Percentiles rank a stretch among this genome's conserved stretches.
phyloP scores from a whole-genome alignment of 495 filamentous ascomycete genomes.

The Penicillium lagena region DNA sequence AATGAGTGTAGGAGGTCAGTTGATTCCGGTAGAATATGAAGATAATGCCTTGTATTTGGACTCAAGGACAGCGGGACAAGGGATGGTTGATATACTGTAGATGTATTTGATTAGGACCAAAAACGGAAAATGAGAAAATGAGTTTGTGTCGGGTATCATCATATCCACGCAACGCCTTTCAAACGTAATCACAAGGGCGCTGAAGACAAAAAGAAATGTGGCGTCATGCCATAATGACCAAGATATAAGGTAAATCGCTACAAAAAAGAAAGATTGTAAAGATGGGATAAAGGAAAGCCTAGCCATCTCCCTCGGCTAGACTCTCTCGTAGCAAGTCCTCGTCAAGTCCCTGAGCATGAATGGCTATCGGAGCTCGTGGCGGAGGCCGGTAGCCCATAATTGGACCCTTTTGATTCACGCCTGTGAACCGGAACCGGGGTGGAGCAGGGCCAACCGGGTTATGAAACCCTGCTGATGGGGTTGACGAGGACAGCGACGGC shows the following conservation, averaged over 20 bases:
- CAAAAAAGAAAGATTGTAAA: slow-evolving; percentile 1
- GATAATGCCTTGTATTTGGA: too few species aligned
- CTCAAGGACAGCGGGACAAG: too few species aligned
- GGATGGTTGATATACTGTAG: too few species aligned
- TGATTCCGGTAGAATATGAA: too few species aligned
- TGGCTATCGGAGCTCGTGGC: slow-evolving; percentile 19
- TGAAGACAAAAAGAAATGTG: too few species aligned
- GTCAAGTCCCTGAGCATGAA: slow-evolving; percentile 32
- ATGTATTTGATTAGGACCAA: too few species aligned
- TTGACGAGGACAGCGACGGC: not conserved
- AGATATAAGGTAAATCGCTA: slow-evolving; percentile 4
- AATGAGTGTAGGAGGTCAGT: too few species aligned
- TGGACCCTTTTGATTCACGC: slow-evolving; percentile 43
- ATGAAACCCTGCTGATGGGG: not conserved
- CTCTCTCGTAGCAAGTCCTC: slow-evolving; percentile 34
- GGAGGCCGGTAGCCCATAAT: slow-evolving; percentile 35
- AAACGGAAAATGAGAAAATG: too few species aligned
- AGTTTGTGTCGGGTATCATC: too few species aligned
- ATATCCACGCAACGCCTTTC: too few species aligned
- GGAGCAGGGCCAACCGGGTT: not conserved
- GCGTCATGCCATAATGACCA: not conserved
- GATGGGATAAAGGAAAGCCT: not conserved
- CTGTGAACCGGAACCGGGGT: slow-evolving; percentile 30
- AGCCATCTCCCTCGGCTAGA: slow-evolving; percentile 24
- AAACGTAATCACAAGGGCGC: too few species aligned